phyloP scores from a whole-genome alignment of 352 stramenopile genomes.

The Saprolegnia parasitica region DNA sequence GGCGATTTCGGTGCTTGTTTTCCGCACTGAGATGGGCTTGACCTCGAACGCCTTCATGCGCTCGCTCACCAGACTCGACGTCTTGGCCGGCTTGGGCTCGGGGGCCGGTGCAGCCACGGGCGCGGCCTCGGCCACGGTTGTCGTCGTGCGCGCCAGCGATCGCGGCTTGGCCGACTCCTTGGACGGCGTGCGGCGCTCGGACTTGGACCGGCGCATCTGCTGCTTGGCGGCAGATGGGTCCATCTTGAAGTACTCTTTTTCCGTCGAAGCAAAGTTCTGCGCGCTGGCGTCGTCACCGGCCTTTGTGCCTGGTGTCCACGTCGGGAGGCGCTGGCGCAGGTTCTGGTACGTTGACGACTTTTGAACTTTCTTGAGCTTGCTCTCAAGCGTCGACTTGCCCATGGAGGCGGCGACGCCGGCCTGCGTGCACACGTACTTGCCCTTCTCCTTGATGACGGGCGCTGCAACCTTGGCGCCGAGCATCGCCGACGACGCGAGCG shows the following conservation, averaged over 20 bases:
- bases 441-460: constrained; percentile 26
- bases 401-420: constrained; percentile 21
- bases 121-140: constrained; percentile 3
- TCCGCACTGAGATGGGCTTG: constrained; percentile 10
- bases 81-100: not conserved
- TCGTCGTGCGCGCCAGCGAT: not conserved
- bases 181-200: not conserved
- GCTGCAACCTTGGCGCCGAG: constrained; percentile 2
- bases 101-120: not conserved
- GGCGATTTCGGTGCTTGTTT: constrained; percentile 15
- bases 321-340: constrained; percentile 14
- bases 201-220: constrained; percentile 20
- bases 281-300: not conserved
- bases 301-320: not conserved
- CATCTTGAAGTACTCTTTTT: constrained; percentile 29
- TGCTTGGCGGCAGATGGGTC: constrained; percentile 5
- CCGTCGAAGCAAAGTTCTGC: constrained; percentile 13
- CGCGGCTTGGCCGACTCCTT: not conserved
- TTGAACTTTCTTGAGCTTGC: constrained; percentile 20
- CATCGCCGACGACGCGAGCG: not conserved
- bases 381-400: constrained; percentile 23
- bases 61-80: constrained; percentile 9
- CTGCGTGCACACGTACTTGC: constrained; percentile 12
- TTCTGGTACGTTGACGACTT: constrained; percentile 19
- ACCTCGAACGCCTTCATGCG: constrained; percentile 4